Percentiles rank a stretch among this genome's conserved stretches.
Conservation (phyloP, 257 asterid species). For the Solanum verrucosum region DNA sequence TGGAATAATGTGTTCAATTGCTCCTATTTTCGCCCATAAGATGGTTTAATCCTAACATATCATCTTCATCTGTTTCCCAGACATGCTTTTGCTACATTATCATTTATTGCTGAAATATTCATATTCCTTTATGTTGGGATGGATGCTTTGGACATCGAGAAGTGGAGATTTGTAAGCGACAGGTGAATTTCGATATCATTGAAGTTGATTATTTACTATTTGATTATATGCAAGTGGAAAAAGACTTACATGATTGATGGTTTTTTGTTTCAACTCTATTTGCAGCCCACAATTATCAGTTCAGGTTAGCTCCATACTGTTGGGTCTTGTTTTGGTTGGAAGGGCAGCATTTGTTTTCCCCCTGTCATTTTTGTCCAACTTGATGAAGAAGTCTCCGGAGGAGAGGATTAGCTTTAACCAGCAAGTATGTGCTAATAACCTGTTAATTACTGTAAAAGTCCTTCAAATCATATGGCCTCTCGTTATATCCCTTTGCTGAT, state of each 20-base stretch:
- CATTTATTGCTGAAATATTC: slow-evolving; percentile 87
- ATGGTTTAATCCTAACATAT: slow-evolving; percentile 7
- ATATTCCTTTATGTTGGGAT: slow-evolving; percentile 94
- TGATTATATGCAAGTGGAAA: not conserved
- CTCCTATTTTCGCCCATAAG: not conserved
- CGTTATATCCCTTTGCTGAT: not conserved
- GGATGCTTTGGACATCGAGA: slow-evolving; percentile 98
- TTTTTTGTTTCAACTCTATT: not conserved
- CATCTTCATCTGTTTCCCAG: slow-evolving; percentile 29
- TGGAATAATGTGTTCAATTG: not conserved
- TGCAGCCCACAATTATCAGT: slow-evolving; percentile 66
- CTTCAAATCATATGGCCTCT: not conserved
- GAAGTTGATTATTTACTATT: not conserved
- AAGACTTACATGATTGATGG: not conserved
- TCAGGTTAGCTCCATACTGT: slow-evolving; percentile 66
- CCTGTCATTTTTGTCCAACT: slow-evolving; percentile 73
- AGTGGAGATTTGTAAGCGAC: slow-evolving; percentile 77
- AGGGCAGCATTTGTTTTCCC: slow-evolving; percentile 98
- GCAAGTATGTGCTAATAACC: slow-evolving; percentile 47
- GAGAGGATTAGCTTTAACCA: slow-evolving; percentile 65
- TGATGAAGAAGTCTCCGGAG: slow-evolving; percentile 54
- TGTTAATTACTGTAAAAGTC: not conserved
- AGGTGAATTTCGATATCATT: slow-evolving; percentile 34
- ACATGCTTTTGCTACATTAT: slow-evolving; percentile 90
- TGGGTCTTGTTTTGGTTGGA: slow-evolving; percentile 80